These are phyloP conservation scores for Trichoderma sp. DNA, from an alignment of 2,329 filamentous ascomycete genomes.

Conservation along the genomic window DNA sequence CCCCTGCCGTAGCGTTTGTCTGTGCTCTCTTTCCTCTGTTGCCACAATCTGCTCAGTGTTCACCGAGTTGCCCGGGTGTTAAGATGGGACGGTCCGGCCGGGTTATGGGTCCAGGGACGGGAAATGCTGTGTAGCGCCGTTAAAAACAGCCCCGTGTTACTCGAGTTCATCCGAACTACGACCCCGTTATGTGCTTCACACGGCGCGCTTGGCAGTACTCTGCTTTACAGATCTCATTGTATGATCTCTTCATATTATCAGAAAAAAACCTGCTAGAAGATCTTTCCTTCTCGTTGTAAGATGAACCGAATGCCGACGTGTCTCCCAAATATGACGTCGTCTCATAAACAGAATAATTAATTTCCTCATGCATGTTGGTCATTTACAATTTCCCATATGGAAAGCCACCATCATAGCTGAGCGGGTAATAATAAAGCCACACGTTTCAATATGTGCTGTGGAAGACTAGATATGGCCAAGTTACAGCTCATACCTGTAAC, in stretches of 20 bases:
- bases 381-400: not conserved
- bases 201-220: not conserved
- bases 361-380: not conserved
- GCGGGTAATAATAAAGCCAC: not conserved
- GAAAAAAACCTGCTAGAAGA: not conserved
- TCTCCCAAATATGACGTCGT: not conserved
- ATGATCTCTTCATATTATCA: not conserved
- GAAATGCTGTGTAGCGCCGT: not conserved
- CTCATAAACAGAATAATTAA: not conserved
- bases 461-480: not conserved
- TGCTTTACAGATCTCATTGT: not conserved
- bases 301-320: not conserved
- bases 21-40: not conserved
- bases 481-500: not conserved
- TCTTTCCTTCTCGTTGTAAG: not conserved
- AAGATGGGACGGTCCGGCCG: not conserved
- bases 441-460: not conserved
- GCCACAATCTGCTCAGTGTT: not conserved
- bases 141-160: not conserved
- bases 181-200: not conserved
- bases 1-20: not conserved
- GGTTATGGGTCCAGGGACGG: not conserved
- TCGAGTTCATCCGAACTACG: not conserved
- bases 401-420: not conserved
- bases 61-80: not conserved